These are phyloP conservation scores for Kurtzmaniella quercitrusa DNA, from an alignment of 1,139 yeast species.

Conservation along the genomic window DNA sequence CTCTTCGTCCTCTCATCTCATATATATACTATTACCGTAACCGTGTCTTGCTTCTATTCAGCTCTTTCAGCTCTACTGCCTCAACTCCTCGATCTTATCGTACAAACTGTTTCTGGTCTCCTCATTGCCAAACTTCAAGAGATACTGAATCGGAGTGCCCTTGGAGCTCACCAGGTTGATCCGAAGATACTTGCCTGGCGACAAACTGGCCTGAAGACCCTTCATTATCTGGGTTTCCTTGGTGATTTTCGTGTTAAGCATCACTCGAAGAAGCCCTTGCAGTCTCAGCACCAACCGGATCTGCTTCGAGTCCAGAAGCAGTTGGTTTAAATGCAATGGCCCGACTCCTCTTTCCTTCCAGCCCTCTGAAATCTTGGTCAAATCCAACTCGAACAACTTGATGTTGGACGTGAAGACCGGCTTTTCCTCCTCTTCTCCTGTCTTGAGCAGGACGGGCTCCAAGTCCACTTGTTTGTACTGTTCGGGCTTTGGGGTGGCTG, in stretches of 20 bases:
- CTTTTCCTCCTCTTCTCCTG: constrained; percentile 89
- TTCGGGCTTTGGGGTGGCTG: constrained; percentile 18
- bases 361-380: constrained; percentile 61
- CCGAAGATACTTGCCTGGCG: constrained; percentile 76
- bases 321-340: constrained; percentile 69
- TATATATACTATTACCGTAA: not conserved
- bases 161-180: constrained; percentile 47
- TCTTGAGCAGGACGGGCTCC: constrained; percentile 53
- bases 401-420: constrained; percentile 68
- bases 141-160: constrained; percentile 74
- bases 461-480: constrained; percentile 50
- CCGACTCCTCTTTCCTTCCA: constrained; percentile 98
- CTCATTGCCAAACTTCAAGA: constrained; percentile 65
- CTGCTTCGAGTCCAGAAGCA: constrained; percentile 25
- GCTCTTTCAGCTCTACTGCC: constrained; percentile 10
- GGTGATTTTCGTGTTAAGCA: constrained; percentile 68
- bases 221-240: constrained; percentile 54
- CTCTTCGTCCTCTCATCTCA: too few species aligned
- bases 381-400: constrained; percentile 71
- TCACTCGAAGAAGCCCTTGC: constrained; percentile 77
- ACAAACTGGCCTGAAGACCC: constrained; percentile 83
- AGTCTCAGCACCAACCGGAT: constrained; percentile 83
- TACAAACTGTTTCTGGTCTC: constrained; percentile 57
- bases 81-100: constrained; percentile 45
- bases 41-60: not conserved